Conservation (phyloP, 2,329 filamentous ascomycete species). For the Curvularia eragrostidis region DNA sequence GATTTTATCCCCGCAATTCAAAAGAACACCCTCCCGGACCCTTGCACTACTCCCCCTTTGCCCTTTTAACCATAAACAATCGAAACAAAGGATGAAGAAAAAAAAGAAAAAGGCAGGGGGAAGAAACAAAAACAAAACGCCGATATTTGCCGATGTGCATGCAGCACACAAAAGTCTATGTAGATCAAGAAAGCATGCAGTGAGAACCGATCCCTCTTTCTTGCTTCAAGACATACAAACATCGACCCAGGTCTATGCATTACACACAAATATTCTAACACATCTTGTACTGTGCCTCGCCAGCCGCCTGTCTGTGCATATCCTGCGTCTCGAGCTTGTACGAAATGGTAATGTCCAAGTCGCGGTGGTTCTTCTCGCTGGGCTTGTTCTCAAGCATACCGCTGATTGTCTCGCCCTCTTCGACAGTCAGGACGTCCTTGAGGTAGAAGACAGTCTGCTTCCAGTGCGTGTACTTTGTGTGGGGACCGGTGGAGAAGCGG, state of each 20-base stretch:
- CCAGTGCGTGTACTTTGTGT: conserved; percentile 99
- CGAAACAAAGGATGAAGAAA: neutral
- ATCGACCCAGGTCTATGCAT: neutral
- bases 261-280: conserved; percentile 36
- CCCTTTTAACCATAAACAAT: neutral
- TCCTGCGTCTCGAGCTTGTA: conserved; percentile 84
- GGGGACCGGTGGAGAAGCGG: conserved; percentile 93
- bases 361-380: conserved; percentile 91
- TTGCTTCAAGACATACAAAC: conserved; percentile 2
- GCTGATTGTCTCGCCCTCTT: conserved; percentile 80
- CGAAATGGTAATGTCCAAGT: conserved; percentile 87
- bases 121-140: conserved; percentile 16
- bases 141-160: conserved; percentile 15
- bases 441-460: conserved; percentile 99
- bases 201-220: neutral
- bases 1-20: conserved; percentile 26
- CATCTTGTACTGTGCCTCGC: conserved; percentile 80
- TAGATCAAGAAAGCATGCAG: conserved; percentile 4
- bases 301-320: conserved; percentile 69
- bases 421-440: conserved; percentile 88
- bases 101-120: neutral
- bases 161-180: conserved; percentile 24
- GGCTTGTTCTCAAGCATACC: conserved; percentile 82
- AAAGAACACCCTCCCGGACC: conserved; percentile 4
- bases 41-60: neutral